Conservation (phyloP, 1,284 basidiomycete species). For the Irpex sp. region DNA sequence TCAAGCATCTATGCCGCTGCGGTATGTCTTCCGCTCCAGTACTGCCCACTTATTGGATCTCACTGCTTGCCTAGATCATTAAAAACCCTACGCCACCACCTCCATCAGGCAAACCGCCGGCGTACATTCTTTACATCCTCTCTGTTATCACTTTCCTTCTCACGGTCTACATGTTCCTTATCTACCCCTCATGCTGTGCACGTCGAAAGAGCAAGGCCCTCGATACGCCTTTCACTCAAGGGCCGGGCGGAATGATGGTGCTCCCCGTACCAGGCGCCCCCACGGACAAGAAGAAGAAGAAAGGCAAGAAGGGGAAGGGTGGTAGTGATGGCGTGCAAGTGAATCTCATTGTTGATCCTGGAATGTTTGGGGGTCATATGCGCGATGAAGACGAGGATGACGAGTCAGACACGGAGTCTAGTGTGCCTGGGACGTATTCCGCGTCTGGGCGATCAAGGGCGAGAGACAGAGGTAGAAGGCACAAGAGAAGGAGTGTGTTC, state of each 20-base stretch:
- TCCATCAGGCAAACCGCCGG: conserved; percentile 50
- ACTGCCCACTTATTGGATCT: neutral
- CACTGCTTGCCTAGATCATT: conserved; percentile 39
- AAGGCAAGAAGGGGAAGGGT: conserved; percentile 29
- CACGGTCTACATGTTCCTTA: conserved; percentile 50
- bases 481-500: conserved; percentile 45
- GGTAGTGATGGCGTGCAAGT: conserved; percentile 55
- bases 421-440: conserved; percentile 20
- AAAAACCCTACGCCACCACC: conserved; percentile 53
- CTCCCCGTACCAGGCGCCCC: conserved; percentile 50
- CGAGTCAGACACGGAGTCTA: conserved; percentile 30
- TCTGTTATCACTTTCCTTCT: conserved; percentile 50
- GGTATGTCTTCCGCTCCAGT: conserved; percentile 35
- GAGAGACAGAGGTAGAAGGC: conserved; percentile 19
- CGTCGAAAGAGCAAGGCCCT: conserved; percentile 24
- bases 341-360: conserved; percentile 68
- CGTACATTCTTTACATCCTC: conserved; percentile 55
- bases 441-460: conserved; percentile 22
- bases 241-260: conserved; percentile 56
- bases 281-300: conserved; percentile 35
- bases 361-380: conserved; percentile 41
- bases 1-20: conserved; percentile 61
- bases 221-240: conserved; percentile 24
- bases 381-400: conserved; percentile 28
- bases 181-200: conserved; percentile 54